These are phyloP conservation scores for Dioscorea zingiberensis DNA, from an alignment of 106 monocot species.

Conservation along the genomic window DNA sequence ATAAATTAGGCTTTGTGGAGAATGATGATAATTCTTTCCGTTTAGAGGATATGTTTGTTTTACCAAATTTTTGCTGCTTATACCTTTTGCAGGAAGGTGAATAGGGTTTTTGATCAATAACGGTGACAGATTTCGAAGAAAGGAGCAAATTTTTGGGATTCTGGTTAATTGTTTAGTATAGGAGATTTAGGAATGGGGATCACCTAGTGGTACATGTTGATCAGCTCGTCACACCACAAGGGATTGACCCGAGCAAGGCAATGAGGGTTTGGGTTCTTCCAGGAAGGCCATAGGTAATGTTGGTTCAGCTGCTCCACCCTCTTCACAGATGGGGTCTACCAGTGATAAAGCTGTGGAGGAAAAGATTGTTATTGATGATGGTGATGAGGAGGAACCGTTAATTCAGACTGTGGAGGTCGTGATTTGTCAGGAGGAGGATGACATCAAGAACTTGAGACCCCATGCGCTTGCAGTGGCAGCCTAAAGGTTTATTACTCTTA, in stretches of 20 bases:
- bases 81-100: constrained; percentile 6
- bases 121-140: not conserved
- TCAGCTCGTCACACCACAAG: constrained; percentile 6
- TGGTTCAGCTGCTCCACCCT: not conserved
- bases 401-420: constrained; percentile 66
- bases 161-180: not conserved
- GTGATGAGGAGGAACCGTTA: constrained; percentile 62
- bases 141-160: not conserved
- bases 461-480: constrained; percentile 92
- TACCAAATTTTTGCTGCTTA: not conserved
- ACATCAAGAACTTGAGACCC: constrained; percentile 68
- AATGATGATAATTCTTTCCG: no score
- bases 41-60: not conserved
- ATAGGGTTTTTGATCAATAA: not conserved
- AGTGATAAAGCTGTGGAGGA: constrained; percentile 1
- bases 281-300: not conserved
- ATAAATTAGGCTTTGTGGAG: not conserved
- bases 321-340: not conserved
- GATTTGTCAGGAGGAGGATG: constrained; percentile 99
- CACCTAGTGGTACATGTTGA: constrained; percentile 38
- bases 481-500: constrained; percentile 48
- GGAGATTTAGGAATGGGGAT: constrained; percentile 22
- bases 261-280: constrained; percentile 1
- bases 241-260: not conserved
- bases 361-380: constrained; percentile 25